Evolutionary conservation across 2,329 filamentous ascomycete species (phyloP).

Genomic region (Sporothrix phasma): DNA sequence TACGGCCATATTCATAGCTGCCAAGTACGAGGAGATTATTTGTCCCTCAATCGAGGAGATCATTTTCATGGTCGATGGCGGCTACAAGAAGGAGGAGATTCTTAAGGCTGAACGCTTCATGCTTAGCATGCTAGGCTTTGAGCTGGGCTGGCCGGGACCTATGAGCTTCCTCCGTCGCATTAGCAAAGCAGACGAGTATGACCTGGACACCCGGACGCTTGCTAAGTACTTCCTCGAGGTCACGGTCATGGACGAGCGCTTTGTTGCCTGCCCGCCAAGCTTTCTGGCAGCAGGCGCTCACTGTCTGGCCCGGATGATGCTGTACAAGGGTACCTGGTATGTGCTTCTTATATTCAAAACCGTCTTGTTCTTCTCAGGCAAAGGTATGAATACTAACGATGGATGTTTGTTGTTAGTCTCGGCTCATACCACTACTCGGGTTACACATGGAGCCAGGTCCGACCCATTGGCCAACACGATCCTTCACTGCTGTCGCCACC

Average conservation of each 20-base stretch:
- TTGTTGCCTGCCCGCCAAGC: conserved; percentile 83
- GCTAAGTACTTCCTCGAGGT: conserved; percentile 98
- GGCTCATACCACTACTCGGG: conserved; percentile 87
- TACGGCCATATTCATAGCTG: conserved; percentile 88
- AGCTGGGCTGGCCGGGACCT: conserved; percentile 94
- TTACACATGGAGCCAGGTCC: conserved; percentile 80
- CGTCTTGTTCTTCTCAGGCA: not conserved
- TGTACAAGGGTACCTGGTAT: conserved; percentile 87
- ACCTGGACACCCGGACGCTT: conserved; percentile 85
- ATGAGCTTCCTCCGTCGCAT: conserved; percentile 97
- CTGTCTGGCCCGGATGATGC: conserved; percentile 77
- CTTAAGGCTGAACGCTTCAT: conserved; percentile 97
- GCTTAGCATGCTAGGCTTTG: conserved; percentile 91
- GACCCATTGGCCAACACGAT: conserved; percentile 67
- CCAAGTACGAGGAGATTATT: conserved; percentile 98
- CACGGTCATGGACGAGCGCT: conserved; percentile 95
- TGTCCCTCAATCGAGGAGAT: conserved; percentile 92
- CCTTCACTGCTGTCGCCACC: conserved; percentile 76
- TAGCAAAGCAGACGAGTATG: conserved; percentile 97
- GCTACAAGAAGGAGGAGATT: conserved; percentile 83
- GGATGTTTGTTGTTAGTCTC: conserved; percentile 39
- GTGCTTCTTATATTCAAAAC: not conserved
- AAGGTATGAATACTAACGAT: not conserved
- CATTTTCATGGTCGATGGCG: conserved; percentile 94
- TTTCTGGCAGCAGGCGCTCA: conserved; percentile 87